Base-by-base conservation (phyloP, 257 asterid species). In the Penstemon barbatus region DNA sequence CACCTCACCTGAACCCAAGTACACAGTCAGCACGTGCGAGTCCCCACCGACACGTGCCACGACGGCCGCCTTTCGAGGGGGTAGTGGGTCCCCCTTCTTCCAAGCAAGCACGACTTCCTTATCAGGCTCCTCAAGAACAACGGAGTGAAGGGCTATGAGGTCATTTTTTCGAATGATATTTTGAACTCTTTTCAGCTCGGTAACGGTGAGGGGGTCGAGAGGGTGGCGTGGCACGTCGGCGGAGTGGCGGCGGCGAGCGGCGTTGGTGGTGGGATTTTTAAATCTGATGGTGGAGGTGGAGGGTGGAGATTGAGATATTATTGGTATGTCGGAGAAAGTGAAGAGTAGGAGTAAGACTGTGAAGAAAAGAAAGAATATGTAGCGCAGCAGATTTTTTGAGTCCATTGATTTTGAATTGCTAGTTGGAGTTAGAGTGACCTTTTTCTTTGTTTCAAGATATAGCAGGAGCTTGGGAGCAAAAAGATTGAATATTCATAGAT, bases 141-240 rank as follows among this genome's bases (percentile, higher is more conserved):
- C 84, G 4, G 96, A 84, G 68, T 92, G 98, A 18, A 92, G 90
- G 0, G 91, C 92, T 44, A 86, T 90, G 7, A 74, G 61, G 7
- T 57, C 61, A 25, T 83, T 77, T 6, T 74, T 71, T 33, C 64
- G 72, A 13, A 88, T 57, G 60, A 76, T 64, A 4, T 51, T 60
- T 5, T 79, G 81, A 6, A 88, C 88, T 25, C 50, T 75, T 63
- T 73, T 81, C 25, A 88, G 61, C 71, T 93, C 98, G 0, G 79
- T 12, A 2, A 90, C 44, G 13, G 97, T 90, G 38, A 93, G 86
- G 4, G 98, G 98, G 73, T 93, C 98, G 18, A 93, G 87, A 0
- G 98, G 98, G 84, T 93, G 96, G 79, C 48, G 87, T 6, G 98
- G 95, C 48, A 83, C 81, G 79, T 60, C 86, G 80, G 77, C 45